A percentile compares a stretch with the other conserved stretches of the same genome.
phyloP scores from a whole-genome alignment of 1,139 yeast genomes.

The Pichia inconspicua region DNA sequence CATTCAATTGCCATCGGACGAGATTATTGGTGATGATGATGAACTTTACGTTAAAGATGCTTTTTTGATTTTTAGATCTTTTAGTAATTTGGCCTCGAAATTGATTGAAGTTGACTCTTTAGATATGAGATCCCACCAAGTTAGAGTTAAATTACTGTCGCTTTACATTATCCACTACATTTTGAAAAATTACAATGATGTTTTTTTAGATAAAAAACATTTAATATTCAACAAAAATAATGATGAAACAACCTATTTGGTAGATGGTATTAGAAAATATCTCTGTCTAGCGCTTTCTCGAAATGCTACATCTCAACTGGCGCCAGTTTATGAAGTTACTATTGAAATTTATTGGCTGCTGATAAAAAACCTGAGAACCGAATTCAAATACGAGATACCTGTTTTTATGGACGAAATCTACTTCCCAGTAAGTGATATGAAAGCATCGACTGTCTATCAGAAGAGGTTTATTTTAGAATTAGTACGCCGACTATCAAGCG shows the following conservation, averaged over 20 bases:
- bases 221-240: conserved; percentile 51
- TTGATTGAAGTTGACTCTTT: conserved; percentile 62
- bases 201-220: conserved; percentile 62
- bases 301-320: conserved; percentile 86
- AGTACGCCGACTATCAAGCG: conserved; percentile 73
- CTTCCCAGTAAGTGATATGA: conserved; percentile 89
- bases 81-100: conserved; percentile 88
- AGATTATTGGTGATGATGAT: conserved; percentile 43
- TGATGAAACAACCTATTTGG: conserved; percentile 55
- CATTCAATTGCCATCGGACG: conserved; percentile 48
- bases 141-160: conserved; percentile 83
- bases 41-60: conserved; percentile 83
- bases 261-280: conserved; percentile 79
- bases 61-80: conserved; percentile 82
- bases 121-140: conserved; percentile 87
- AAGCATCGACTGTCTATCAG: conserved; percentile 85
- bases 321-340: conserved; percentile 88
- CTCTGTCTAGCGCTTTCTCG: conserved; percentile 75
- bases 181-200: conserved; percentile 75
- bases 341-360: conserved; percentile 91
- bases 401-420: conserved; percentile 90
- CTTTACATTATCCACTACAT: conserved; percentile 83
- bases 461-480: conserved; percentile 77
- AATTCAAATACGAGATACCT: conserved; percentile 87
- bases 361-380: conserved; percentile 72